Base-by-base conservation (phyloP, 2,329 filamentous ascomycete species). In the Laburnicola sp. region DNA sequence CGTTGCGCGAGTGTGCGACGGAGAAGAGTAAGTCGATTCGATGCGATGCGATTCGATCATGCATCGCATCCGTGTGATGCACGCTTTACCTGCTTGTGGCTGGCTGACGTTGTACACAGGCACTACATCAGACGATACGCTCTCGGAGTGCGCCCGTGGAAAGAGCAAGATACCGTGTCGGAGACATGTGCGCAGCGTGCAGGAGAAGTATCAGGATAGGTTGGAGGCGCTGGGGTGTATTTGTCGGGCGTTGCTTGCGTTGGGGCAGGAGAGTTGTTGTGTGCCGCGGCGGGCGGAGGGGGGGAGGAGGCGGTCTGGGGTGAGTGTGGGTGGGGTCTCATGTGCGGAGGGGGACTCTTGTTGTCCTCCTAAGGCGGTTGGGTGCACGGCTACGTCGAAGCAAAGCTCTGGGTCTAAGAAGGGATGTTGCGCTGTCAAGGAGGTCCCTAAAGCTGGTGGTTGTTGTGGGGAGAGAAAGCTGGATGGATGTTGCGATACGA, bases 191-290 rank as follows among this genome's bases (percentile, higher is more conserved):
- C 30, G 23, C 6, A 47, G 28, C 7, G 40, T 50, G 7, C 42
- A 25, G 3, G 16, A 45, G 2, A 27, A 32, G 7, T 50, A 50
- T 31, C 7, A 38, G 9, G 11, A 26, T 35, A 38, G 32, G 39
- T 31, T 50, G 3, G 38, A 56, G n/a, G 51, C 53, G 16, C 22
- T 52, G 6, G 48, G 51, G 7, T 52, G 53, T 35, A 53, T 53
- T 30, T 58, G 56, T 32, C 45, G 41, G 7, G 30, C 37, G n/a
- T 30, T 50, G 16, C 6, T 51, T 11, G 46, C 46, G 2, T 34
- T 45, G 5, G 40, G 50, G 2, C 34, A 53, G 32, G 44, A 48
- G 40, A 31, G 45, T 23, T 58, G 56, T 35, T 58, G 56, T 28
- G 25, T 28, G 25, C 38, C 39, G 16, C 39, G 27, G 16, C 25